Evolutionary conservation across 2,329 filamentous ascomycete genomes (phyloP), one percentile per base, ranked within the genome.

Genomic region (Cadophora luteo-olivacea): DNA sequence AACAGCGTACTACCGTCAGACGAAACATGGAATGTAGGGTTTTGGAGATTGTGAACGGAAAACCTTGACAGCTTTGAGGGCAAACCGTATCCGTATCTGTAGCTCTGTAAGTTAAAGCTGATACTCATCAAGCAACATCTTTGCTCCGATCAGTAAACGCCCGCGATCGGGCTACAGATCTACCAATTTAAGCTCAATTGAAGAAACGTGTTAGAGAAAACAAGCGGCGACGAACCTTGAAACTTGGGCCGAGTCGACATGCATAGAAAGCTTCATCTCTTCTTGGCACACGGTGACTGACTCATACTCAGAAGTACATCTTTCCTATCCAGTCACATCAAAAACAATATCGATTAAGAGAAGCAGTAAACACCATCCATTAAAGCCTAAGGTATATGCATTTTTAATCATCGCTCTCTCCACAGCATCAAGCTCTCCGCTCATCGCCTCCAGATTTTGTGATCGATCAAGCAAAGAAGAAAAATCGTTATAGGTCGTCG

Each of bases 361-460:
- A 48, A 29, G 22, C 14, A 32, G 38, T 55, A 57, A 55, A 65
- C 62, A 65, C 36, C 48, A 45, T 65, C 62, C 19, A 65, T 65
- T 65, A 65, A 65, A 64, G 38, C 36, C 51, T 41, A 45, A 65
- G 36, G 54, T 65, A 64, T 64, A 64, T 48, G 52, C 33, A 57
- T 55, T 54, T 45, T 45, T 48, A 32, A 58, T 58, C 32, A 33
- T 58, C 55, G 33, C 55, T 48, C 41, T 48, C 24, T 48, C 58
- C 9, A 11, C 33, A 36, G 16, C 12, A 45, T n/a, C 36, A 19
- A 8, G 12, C n/a, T 45, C 33, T 29, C 33, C 14, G n/a, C 14
- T 45, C 33, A 5, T 29, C 25, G 33, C 36, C 36, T 41, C 58
- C 36, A 19, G 36, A 48, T 65, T 65, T 57, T 57, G 62, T 38